A percentile compares a stretch with the other conserved stretches of the same genome.
Evolutionary conservation across 2,329 filamentous ascomycete genomes (phyloP).

Genomic region (Juglanconis oblonga): DNA sequence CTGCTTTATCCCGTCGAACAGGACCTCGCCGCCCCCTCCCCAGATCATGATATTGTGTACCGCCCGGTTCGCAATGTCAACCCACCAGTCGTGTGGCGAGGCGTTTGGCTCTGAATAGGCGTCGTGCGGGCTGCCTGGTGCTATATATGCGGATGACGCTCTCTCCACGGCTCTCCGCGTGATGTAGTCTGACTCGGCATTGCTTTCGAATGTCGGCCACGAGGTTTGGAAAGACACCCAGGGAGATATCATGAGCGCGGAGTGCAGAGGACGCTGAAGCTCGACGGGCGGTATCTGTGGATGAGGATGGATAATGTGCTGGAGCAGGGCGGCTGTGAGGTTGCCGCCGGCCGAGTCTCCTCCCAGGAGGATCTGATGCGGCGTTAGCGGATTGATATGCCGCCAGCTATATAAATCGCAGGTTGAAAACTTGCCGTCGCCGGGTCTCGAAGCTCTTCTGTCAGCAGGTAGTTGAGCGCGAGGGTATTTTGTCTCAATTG

Average conservation of each 20-base stretch:
- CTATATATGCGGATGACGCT: background rate
- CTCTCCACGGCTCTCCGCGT: background rate
- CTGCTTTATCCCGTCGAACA: background rate
- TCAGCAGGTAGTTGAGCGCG: constrained; percentile 29
- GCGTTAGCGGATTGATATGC: background rate
- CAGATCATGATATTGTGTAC: constrained; percentile 9
- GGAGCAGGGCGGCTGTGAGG: constrained; percentile 29
- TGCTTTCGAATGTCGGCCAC: background rate
- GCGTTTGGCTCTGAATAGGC: constrained; percentile 2
- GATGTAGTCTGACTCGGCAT: constrained; percentile 9
- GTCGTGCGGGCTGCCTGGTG: background rate
- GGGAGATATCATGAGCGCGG: constrained; percentile 1
- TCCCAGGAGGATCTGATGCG: constrained; percentile 30
- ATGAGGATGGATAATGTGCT: constrained; percentile 32
- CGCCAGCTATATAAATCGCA: background rate
- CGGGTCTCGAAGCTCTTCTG: constrained; percentile 24
- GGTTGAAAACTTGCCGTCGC: constrained; percentile 16
- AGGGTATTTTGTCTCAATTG: constrained; percentile 31
- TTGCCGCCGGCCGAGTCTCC: constrained; percentile 38
- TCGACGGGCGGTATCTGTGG: constrained; percentile 2
- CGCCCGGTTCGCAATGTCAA: background rate
- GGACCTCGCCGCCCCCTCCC: constrained; percentile 2
- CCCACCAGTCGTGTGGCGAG: background rate
- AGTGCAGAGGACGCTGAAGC: background rate
- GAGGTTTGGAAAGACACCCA: constrained; percentile 1